A percentile compares a stretch with the other conserved stretches of the same genome.
These are phyloP conservation scores for Dictyostelium purpureum DNA, from an alignment of 78 protist species.

Conservation along the genomic window DNA sequence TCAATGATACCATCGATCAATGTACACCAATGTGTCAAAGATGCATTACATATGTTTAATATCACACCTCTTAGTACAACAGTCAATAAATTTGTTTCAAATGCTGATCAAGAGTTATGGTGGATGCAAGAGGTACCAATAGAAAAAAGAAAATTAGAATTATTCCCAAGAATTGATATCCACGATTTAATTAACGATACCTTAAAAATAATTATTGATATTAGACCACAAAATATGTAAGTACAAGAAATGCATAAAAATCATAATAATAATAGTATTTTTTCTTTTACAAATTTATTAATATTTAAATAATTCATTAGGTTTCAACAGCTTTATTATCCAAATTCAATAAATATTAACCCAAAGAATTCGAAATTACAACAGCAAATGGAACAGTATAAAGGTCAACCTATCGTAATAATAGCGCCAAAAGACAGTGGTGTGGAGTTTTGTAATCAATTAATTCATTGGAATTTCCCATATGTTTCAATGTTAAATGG, in stretches of 20 bases:
- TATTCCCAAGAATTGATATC: constrained; percentile 66
- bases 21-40: constrained; percentile 38
- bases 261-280: no score
- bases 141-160: constrained; percentile 26
- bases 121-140: constrained; percentile 74
- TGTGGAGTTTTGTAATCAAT: constrained; percentile 40
- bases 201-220: neutral
- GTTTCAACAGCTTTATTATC: constrained; percentile 60
- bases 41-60: constrained; percentile 57
- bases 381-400: constrained; percentile 39
- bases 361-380: neutral
- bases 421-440: constrained; percentile 37
- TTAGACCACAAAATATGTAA: no score
- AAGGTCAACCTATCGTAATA: constrained; percentile 51
- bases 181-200: constrained; percentile 37
- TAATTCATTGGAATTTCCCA: constrained; percentile 56
- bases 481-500: constrained; percentile 75
- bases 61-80: constrained; percentile 70
- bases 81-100: constrained; percentile 4
- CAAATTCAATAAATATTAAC: constrained; percentile 39
- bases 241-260: no score
- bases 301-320: no score
- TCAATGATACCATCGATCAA: constrained; percentile 75
- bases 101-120: constrained; percentile 48
- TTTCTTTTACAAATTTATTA: no score